Conservation (phyloP, 768 basidiomycete species). For the Panus rudis region DNA sequence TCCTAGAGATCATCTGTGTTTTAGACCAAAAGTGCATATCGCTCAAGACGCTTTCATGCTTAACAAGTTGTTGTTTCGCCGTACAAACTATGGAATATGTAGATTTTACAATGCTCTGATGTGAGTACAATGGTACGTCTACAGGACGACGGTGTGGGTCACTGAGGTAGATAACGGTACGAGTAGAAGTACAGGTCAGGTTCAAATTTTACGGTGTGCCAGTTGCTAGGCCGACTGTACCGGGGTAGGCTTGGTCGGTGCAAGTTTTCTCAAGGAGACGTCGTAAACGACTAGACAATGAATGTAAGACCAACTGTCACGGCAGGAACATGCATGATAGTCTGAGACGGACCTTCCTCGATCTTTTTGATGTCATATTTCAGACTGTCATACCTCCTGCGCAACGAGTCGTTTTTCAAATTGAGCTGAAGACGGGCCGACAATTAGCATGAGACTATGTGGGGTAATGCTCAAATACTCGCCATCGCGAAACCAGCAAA, state of each 20-base stretch:
- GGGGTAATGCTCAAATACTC: slow-evolving; percentile 4
- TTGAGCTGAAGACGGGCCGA: slow-evolving; percentile 47
- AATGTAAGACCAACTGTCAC: slow-evolving; percentile 3
- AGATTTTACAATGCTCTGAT: no score
- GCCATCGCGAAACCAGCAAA: slow-evolving; percentile 86
- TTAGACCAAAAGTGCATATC: no score
- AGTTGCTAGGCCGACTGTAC: no score
- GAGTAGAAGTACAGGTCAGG: no score
- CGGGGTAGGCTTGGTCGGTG: slow-evolving; percentile 18
- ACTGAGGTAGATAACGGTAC: no score
- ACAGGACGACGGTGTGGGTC: no score
- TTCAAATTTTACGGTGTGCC: no score
- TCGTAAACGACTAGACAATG: slow-evolving; percentile 67
- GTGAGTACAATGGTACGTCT: no score
- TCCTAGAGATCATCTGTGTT: no score
- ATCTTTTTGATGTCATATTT: slow-evolving; percentile 88
- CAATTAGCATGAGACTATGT: slow-evolving; percentile 1
- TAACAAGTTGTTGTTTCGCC: no score
- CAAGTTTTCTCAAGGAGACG: slow-evolving; percentile 68
- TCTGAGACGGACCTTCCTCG: slow-evolving; percentile 62
- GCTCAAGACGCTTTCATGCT: no score
- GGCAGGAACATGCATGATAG: slow-evolving; percentile 1
- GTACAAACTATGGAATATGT: no score
- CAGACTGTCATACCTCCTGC: slow-evolving; percentile 71
- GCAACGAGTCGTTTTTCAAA: slow-evolving; percentile 70